phyloP scores from a whole-genome alignment of 257 asterid species.

The Handroanthus guayacan region DNA sequence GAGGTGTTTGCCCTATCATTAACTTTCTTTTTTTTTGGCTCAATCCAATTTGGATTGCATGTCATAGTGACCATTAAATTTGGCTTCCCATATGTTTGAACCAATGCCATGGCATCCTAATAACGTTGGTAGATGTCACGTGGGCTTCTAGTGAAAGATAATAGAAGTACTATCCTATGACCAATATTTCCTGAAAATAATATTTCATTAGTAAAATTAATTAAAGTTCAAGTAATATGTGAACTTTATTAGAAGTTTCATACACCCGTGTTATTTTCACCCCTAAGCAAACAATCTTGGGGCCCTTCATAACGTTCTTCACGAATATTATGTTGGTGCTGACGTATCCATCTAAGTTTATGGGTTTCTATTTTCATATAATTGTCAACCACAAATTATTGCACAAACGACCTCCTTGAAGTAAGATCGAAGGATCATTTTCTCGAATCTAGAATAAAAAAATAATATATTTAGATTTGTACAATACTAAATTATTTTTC shows the following conservation, averaged over 20 bases:
- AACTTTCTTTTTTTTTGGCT: not conserved
- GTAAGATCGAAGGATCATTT: not conserved
- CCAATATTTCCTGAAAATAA: not conserved
- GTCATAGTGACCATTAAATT: not conserved
- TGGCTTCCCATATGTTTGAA: not conserved
- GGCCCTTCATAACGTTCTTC: too few relatives aligned
- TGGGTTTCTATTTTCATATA: conserved; percentile 3
- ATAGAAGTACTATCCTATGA: not conserved
- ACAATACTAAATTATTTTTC: too few relatives aligned
- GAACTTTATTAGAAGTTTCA: too few relatives aligned
- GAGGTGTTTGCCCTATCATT: not conserved
- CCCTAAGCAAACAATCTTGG: too few relatives aligned
- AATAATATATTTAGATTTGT: too few relatives aligned
- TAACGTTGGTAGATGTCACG: not conserved
- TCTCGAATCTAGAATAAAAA: not conserved
- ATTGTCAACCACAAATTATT: not conserved
- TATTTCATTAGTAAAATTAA: too few relatives aligned
- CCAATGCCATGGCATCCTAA: not conserved
- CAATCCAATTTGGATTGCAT: not conserved
- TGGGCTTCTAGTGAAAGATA: not conserved
- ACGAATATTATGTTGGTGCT: too few relatives aligned
- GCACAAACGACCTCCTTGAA: not conserved
- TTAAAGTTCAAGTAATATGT: too few relatives aligned
- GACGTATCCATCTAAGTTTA: not conserved
- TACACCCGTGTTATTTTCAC: too few relatives aligned